phyloP scores from a whole-genome alignment of 2,329 filamentous ascomycete genomes.

The Trichophyton benhamiae region DNA sequence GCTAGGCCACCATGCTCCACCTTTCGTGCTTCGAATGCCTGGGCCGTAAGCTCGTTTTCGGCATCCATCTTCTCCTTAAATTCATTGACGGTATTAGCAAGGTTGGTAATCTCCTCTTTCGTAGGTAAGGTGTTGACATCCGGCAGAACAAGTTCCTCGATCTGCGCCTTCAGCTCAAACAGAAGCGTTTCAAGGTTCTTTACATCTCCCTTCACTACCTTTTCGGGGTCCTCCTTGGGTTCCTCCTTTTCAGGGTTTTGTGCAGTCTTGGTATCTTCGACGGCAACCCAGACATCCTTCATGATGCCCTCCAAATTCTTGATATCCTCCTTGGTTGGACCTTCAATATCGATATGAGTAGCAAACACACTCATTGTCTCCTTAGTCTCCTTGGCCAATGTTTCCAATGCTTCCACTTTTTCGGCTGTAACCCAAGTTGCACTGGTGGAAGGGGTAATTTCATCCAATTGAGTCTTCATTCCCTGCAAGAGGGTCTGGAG shows the following conservation, averaged over 20 bases:
- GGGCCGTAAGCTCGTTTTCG: conserved; percentile 61
- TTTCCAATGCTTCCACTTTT: conserved; percentile 50
- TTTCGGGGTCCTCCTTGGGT: conserved; percentile 38
- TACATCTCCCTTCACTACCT: conserved; percentile 67
- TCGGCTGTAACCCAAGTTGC: conserved; percentile 56
- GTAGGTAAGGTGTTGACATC: conserved; percentile 59
- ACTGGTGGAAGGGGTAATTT: conserved; percentile 53
- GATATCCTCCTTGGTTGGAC: conserved; percentile 68
- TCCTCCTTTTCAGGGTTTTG: conserved; percentile 33
- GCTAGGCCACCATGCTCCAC: conserved; percentile 68
- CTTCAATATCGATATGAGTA: conserved; percentile 52
- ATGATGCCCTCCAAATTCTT: conserved; percentile 62
- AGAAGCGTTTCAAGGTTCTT: conserved; percentile 70
- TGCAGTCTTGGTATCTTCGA: conserved; percentile 55
- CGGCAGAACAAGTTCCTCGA: conserved; percentile 60
- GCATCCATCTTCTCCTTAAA: conserved; percentile 40
- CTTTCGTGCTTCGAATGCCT: conserved; percentile 72
- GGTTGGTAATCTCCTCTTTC: conserved; percentile 60
- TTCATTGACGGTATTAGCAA: conserved; percentile 60
- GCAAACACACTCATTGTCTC: conserved; percentile 57
- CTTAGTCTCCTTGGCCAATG: conserved; percentile 61
- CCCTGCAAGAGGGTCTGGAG: conserved; percentile 85
- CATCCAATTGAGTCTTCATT: conserved; percentile 77
- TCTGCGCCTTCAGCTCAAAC: conserved; percentile 67
- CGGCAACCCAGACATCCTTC: conserved; percentile 58